Percentiles rank a stretch among this genome's conserved stretches.
Conservation (phyloP, 768 basidiomycete genomes). For the Tulasnella sp. region DNA sequence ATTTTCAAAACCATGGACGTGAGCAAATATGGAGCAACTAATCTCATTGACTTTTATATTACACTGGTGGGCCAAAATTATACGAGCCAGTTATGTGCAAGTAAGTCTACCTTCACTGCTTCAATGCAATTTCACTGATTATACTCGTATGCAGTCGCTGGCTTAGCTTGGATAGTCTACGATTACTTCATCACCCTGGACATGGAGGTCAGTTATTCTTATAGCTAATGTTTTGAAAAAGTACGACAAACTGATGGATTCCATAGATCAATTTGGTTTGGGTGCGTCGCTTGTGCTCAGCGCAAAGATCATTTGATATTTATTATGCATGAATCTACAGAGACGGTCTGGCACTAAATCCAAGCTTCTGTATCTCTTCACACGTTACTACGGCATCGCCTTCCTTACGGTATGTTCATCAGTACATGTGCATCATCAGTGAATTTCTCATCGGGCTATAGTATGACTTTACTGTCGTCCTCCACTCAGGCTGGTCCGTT, state of each 20-base stretch:
- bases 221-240: neutral
- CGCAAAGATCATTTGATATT: neutral
- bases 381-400: conserved; percentile 3
- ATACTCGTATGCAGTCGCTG: neutral
- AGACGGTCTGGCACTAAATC: neutral
- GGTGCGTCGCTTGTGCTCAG: neutral
- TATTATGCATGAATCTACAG: neutral
- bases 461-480: too few relatives aligned
- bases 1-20: too few relatives aligned
- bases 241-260: neutral
- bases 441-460: too few relatives aligned
- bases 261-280: conserved; percentile 1
- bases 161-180: conserved; percentile 2
- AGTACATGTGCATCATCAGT: too few relatives aligned
- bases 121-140: too few relatives aligned
- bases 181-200: conserved; percentile 7
- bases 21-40: too few relatives aligned
- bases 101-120: too few relatives aligned
- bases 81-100: too few relatives aligned
- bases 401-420: neutral
- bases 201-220: neutral
- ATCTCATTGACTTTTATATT: too few relatives aligned
- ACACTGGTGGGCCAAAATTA: too few relatives aligned
- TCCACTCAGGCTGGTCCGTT: neutral
- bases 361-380: conserved; percentile 1